Base-by-base conservation (phyloP, 2,329 filamentous ascomycete genomes). In the Sphaerostilbella broomeana region DNA sequence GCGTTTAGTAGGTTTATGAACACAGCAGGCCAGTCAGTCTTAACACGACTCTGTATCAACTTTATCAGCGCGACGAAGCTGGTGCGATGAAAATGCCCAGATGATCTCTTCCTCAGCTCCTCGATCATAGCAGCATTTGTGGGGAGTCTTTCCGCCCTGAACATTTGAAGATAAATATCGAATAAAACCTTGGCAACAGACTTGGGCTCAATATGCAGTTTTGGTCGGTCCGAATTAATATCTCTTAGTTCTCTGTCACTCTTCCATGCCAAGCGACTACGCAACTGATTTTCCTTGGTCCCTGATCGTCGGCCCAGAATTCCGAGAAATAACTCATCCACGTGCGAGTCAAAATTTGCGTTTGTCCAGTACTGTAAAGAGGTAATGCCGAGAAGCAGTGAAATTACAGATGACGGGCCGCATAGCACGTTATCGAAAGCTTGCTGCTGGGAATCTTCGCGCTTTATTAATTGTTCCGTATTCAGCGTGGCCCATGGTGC, bases 331-430 rank as follows among this genome's bases (percentile, higher is more conserved):
- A 65, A 33, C 38, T 70, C 65, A 33, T 69, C 61, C 2, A 63
- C 57, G 27, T 54, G 58, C 2, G 67, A 66, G 4, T 59, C 52
- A 3, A 55, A 50, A 11, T 64, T 69, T 6, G 65, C 50, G 47
- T 74, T 72, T 3, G 72, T 72, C 64, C 64, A 74, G 48, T 67
- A 70, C 45, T 73, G 68, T 6, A 68, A 55, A 1, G 68, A 67
- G 1, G 52, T 60, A 21, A 80, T 47, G 1, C 74, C 76, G 4
- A 79, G 52, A 0, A 80, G 52, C 6, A 72, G 46, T 3, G 69
- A 66, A 5, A 77, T 50, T 0, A 68, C 70, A 0, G 61, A 53
- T 1, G 68, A 60, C 42, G 75, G 59, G 1, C 68, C 69, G 29
- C 63, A 63, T 1, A 79, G 61, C 6, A 75, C 47, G 3, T 52